phyloP scores from a whole-genome alignment of 805 yeast species.

The Spathaspora boniae region DNA sequence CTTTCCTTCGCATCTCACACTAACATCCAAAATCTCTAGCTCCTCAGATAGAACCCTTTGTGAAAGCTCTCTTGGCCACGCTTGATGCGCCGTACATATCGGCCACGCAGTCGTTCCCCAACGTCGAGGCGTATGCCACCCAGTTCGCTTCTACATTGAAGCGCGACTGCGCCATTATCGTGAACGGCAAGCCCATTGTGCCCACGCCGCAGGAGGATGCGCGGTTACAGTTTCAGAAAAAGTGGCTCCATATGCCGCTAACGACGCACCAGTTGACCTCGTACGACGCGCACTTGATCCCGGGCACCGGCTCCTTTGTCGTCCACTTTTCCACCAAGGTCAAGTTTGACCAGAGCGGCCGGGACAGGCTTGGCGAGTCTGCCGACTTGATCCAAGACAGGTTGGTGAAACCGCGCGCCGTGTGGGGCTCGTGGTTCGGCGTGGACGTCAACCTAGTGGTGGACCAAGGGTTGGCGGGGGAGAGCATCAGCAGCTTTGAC shows the following conservation, averaged over 20 bases:
- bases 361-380: slow-evolving; percentile 60
- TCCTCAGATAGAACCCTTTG: slow-evolving; percentile 37
- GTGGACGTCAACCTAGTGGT: slow-evolving; percentile 56
- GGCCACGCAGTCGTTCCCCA: slow-evolving; percentile 21
- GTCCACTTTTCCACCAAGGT: slow-evolving; percentile 58
- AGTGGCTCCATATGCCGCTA: slow-evolving; percentile 54
- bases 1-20: too few species aligned
- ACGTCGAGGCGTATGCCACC: slow-evolving; percentile 39
- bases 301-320: slow-evolving; percentile 56
- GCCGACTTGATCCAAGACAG: slow-evolving; percentile 44
- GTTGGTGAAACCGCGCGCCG: slow-evolving; percentile 33
- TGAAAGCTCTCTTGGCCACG: slow-evolving; percentile 30
- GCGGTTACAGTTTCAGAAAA: slow-evolving; percentile 50
- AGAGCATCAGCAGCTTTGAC: slow-evolving; percentile 56
- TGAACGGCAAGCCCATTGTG: slow-evolving; percentile 55
- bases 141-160: slow-evolving; percentile 51
- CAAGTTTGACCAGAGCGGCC: slow-evolving; percentile 73
- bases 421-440: slow-evolving; percentile 74
- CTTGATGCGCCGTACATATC: slow-evolving; percentile 34
- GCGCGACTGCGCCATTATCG: slow-evolving; percentile 48
- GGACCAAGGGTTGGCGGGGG: slow-evolving; percentile 48
- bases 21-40: slow-evolving; percentile 19
- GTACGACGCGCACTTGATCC: slow-evolving; percentile 63
- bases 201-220: slow-evolving; percentile 23
- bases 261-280: slow-evolving; percentile 64